phyloP scores from a whole-genome alignment of 202 grass and related monocot genomes.

The Elaeis oleifera region DNA sequence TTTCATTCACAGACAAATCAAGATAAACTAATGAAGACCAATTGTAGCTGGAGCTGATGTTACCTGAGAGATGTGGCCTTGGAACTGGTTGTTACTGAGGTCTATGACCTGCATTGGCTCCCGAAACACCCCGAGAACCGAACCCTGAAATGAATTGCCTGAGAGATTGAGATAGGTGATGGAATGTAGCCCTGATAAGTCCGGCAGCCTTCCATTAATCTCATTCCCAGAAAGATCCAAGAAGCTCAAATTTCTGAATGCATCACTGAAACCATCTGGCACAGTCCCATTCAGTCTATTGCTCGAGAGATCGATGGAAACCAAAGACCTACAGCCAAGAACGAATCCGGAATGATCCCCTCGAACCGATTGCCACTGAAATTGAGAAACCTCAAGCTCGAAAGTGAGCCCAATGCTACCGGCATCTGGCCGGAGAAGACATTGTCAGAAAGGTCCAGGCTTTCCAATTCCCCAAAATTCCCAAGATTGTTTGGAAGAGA shows the following conservation, averaged over 20 bases:
- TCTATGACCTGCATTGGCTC: conserved; percentile 54
- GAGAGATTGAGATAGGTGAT: conserved; percentile 77
- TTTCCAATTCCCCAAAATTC: conserved; percentile 54
- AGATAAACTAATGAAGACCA: conserved; percentile 63
- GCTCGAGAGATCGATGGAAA: conserved; percentile 54
- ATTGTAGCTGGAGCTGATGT: conserved; percentile 41
- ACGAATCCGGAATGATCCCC: conserved; percentile 29
- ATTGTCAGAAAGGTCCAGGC: conserved; percentile 70
- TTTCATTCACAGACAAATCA: conserved; percentile 71
- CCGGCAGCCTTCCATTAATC: conserved; percentile 38
- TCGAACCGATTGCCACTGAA: conserved; percentile 52
- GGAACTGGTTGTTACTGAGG: conserved; percentile 75
- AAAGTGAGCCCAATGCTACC: conserved; percentile 39
- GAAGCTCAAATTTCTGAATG: conserved; percentile 16
- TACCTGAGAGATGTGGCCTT: conserved; percentile 33
- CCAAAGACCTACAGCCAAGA: conserved; percentile 32
- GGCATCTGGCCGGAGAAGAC: conserved; percentile 55
- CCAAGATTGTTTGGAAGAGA: conserved; percentile 60
- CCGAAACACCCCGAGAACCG: conserved; percentile 33
- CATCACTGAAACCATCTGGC: conserved; percentile 16
- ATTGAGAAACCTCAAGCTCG: conserved; percentile 39
- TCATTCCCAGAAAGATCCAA: conserved; percentile 30
- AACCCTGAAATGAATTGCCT: conserved; percentile 42
- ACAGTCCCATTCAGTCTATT: conserved; percentile 49
- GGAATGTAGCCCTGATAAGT: conserved; percentile 47